These are phyloP conservation scores for Calycina herbarum DNA, from an alignment of 2,329 filamentous ascomycete genomes.

Conservation along the genomic window DNA sequence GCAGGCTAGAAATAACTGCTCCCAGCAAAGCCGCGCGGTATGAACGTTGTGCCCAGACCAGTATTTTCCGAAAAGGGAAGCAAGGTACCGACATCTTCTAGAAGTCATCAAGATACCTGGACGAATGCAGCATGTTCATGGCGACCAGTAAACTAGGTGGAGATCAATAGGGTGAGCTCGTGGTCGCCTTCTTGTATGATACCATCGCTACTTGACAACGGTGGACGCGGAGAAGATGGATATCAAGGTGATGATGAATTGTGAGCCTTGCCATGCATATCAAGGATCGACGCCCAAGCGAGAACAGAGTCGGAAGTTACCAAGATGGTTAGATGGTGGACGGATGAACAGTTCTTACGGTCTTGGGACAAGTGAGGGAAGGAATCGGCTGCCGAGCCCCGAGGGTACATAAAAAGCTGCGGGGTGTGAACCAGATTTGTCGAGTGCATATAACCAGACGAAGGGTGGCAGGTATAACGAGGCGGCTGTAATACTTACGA, in stretches of 20 bases:
- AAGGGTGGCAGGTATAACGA: not conserved
- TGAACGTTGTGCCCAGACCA: not conserved
- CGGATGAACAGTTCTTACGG: not conserved
- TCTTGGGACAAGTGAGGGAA: not conserved
- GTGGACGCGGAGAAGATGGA: not conserved
- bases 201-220: not conserved
- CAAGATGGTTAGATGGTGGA: not conserved
- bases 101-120: not conserved
- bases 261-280: not conserved
- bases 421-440: not conserved
- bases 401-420: not conserved
- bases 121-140: not conserved
- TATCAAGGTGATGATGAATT: not conserved
- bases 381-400: not conserved
- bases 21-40: not conserved
- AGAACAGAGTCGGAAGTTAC: not conserved
- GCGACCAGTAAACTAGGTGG: not conserved
- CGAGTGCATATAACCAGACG: conserved; percentile 11
- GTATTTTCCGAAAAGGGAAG: not conserved
- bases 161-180: not conserved
- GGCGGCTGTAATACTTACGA: not conserved
- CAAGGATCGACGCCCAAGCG: not conserved
- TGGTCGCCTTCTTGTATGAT: not conserved
- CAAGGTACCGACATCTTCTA: not conserved
- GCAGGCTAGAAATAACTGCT: not conserved